These are phyloP conservation scores for Sungouiozyma ichnusensis DNA, from an alignment of 805 yeast genomes.

Conservation along the genomic window DNA sequence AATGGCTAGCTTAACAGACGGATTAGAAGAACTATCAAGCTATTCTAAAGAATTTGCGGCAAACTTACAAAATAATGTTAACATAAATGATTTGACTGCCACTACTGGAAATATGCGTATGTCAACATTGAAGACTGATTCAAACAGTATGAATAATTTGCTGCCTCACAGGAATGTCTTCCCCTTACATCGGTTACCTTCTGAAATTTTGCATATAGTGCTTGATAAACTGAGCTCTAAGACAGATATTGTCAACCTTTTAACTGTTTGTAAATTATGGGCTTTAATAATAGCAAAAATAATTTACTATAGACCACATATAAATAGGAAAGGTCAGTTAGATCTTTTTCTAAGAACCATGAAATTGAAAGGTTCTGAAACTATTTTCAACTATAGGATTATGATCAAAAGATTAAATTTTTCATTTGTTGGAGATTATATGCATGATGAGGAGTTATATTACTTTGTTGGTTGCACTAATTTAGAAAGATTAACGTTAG, in stretches of 20 bases:
- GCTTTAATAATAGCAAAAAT: conserved; percentile 66
- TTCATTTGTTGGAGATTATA: conserved; percentile 56
- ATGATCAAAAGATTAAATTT: conserved; percentile 74
- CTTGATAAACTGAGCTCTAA: conserved; percentile 54
- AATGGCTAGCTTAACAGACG: conserved; percentile 10
- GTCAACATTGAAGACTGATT: not conserved
- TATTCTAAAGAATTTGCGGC: conserved; percentile 5
- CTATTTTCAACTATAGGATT: conserved; percentile 56
- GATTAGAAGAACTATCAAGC: conserved; percentile 13
- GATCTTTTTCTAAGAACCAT: conserved; percentile 32
- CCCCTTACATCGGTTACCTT: conserved; percentile 33
- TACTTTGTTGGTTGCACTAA: conserved; percentile 59
- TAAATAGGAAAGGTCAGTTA: conserved; percentile 44
- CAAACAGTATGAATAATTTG: not conserved
- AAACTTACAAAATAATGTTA: not conserved
- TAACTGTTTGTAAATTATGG: conserved; percentile 75
- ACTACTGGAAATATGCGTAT: not conserved
- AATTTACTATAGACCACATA: conserved; percentile 79
- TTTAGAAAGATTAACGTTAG: conserved; percentile 77
- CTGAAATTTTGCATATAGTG: conserved; percentile 51
- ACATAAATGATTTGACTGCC: not conserved
- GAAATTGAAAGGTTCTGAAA: conserved; percentile 23
- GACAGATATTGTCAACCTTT: conserved; percentile 46
- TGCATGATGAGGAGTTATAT: conserved; percentile 53
- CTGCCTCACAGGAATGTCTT: conserved; percentile 8